Base-by-base conservation (phyloP, 2,329 filamentous ascomycete species). In the Colletotrichum musae region DNA sequence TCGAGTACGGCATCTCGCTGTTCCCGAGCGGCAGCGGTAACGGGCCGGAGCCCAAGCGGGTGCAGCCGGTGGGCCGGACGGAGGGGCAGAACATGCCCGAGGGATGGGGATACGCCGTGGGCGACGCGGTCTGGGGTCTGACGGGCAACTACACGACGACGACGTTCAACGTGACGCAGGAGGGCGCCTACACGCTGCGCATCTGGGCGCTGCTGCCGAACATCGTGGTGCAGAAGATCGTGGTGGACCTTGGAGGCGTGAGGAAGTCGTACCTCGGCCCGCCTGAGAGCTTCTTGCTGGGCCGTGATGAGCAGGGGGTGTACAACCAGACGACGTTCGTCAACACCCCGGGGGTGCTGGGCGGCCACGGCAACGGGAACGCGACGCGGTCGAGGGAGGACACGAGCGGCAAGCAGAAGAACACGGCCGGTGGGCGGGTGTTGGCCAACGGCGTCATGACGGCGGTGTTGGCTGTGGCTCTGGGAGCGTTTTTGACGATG, bases 231-330 rank as follows among this genome's bases (percentile, higher is more conserved):
- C 86, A 89, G 75, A 89, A 88, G 80, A 77, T 89, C 45, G 80
- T 90, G 1, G 72, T 90, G 7, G 81, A 90, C 72, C 73, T 89
- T 26, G 88, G 88, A 1, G 88, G 87, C 6, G 82, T 88, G 2
- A 77, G 86, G 62, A 77, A 81, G 16, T 88, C 85, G 57, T 89
- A 88, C 72, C 77, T 90, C 2, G 88, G 88, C 0, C 87, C 88
- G 4, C 87, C 87, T 0, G 86, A 88, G 81, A 88, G 85, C 59
- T 87, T 86, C 70, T 73, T 84, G 12, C 75, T 84, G 1, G 83
- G 83, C 0, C 75, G 81, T 24, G 83, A 85, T 61, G 60, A 74
- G 67, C 58, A 76, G 48, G 83, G 82, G 7, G 65, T 57, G 16
- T 80, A 80, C 64, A 77, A 80, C 28, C 78, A 79, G 65, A 81